phyloP scores from a whole-genome alignment of 208 protist genomes.

The Zelonia costaricensis region DNA sequence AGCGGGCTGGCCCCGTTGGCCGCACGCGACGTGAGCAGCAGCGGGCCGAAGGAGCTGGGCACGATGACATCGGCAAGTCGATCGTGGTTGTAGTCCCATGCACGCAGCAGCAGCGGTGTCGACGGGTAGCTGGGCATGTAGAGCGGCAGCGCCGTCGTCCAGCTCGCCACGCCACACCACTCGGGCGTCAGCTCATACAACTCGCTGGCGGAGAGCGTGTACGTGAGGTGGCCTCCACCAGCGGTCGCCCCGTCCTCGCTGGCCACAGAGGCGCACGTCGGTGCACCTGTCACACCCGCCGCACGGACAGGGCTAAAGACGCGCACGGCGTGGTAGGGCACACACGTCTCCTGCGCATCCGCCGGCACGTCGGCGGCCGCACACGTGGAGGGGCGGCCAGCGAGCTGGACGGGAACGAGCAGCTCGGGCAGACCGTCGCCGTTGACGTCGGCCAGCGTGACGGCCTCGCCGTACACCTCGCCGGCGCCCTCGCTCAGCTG shows the following conservation, averaged over 20 bases:
- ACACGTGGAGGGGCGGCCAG: conserved; percentile 6
- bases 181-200: conserved; percentile 16
- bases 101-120: conserved; percentile 49
- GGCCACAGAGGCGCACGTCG: neutral
- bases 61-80: conserved; percentile 56
- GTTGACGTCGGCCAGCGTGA: conserved; percentile 43
- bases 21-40: conserved; percentile 37
- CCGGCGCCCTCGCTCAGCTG: conserved; percentile 4
- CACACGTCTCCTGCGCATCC: conserved; percentile 7
- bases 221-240: conserved; percentile 16
- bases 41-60: conserved; percentile 59
- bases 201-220: conserved; percentile 10
- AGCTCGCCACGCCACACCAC: conserved; percentile 18
- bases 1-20: conserved; percentile 6
- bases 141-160: conserved; percentile 9
- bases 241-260: neutral
- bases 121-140: conserved; percentile 28
- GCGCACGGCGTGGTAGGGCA: conserved; percentile 18
- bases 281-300: neutral
- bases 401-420: conserved; percentile 37
- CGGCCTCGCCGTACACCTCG: conserved; percentile 32
- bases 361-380: conserved; percentile 8
- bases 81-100: conserved; percentile 66
- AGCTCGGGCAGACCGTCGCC: conserved; percentile 63
- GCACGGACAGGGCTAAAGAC: conserved; percentile 23